Base-by-base conservation (phyloP, 768 basidiomycete genomes). In the Mycena vitilis region DNA sequence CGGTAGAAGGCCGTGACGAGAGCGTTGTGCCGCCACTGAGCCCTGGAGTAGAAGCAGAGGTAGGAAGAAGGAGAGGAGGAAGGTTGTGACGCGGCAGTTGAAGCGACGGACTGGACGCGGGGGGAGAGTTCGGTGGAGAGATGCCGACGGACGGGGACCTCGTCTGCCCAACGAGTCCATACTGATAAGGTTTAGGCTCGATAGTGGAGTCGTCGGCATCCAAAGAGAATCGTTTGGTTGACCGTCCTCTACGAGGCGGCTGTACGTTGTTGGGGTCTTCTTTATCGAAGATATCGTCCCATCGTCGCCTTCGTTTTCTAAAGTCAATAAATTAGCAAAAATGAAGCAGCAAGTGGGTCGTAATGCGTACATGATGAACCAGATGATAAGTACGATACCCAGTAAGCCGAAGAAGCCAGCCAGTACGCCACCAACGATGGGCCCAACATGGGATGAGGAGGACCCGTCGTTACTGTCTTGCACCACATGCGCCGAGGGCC, bases 181-280 rank as follows among this genome's bases (percentile, higher is more conserved):
- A 91, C 71, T 87, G 82, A 73, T 91, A 91, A 25, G 89, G 88
- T 74, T 79, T 84, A 6, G 87, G 88, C 36, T 78, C 76, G 45
- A 70, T 42, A n/a, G 71, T 66, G 30, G 75, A 15, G 15, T 40
- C 68, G 51, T 79, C 30, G 30, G 30, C 30, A 30, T 30, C 75
- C 34, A 79, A 71, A 18, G 77, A 78, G 61, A 80, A 73, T 52
- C 79, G 73, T 65, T 73, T 71, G 68, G 71, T 55, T 74, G 75
- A 11, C 66, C 66, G 51, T 23, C 45, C 42, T 9, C 66, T 71
- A 20, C 72, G 75, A 30, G 69, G 62, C 36, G 75, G 55, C 15
- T 66, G 69, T 5, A 71, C 65, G 16, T 74, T 68, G 30, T 30
- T 30, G 30, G 30, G 30, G 58, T 74, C 56, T 38, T 85, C 85